Percentiles rank a stretch among this genome's conserved stretches.
Evolutionary conservation across 176 grass and related monocot genomes (phyloP).

Genomic region (Echinochloa phyllopogon): DNA sequence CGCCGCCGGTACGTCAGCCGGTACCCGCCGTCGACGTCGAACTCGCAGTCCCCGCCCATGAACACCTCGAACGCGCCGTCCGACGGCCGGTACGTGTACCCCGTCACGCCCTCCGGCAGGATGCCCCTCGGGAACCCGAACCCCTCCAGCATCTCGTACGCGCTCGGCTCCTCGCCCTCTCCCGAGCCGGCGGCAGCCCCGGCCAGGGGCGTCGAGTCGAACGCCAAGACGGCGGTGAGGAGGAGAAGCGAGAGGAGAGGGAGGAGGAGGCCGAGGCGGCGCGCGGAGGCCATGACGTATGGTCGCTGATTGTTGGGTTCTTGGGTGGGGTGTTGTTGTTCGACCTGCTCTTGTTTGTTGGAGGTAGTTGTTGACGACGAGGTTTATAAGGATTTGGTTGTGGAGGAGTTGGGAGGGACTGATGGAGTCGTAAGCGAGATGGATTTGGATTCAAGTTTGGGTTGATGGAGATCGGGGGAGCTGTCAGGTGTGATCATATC

Average conservation of each 20-base stretch:
- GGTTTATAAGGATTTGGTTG: constrained; percentile 15
- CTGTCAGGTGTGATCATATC: neutral
- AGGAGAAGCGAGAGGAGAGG: neutral
- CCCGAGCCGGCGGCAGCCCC: neutral
- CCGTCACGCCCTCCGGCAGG: constrained; percentile 58
- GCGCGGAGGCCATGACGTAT: neutral
- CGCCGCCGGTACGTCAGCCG: constrained; percentile 49
- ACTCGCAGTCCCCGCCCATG: constrained; percentile 52
- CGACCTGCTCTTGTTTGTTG: neutral
- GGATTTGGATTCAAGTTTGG: constrained; percentile 8
- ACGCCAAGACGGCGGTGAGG: neutral
- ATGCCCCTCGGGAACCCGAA: constrained; percentile 69
- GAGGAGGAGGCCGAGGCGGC: neutral
- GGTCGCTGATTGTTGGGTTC: neutral
- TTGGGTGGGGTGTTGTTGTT: neutral
- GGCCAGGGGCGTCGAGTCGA: neutral
- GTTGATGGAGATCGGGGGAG: neutral
- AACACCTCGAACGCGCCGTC: constrained; percentile 65
- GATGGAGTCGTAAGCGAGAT: neutral
- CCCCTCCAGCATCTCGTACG: constrained; percentile 70
- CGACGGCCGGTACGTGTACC: constrained; percentile 44
- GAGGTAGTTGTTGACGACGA: neutral
- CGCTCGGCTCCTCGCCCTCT: constrained; percentile 31
- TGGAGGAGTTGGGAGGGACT: neutral
- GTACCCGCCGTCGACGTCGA: constrained; percentile 56